A percentile compares a stretch with the other conserved stretches of the same genome.
These are phyloP conservation scores for Lasiosphaeriaceae sp. DNA, from an alignment of 495 filamentous ascomycete species.

Conservation along the genomic window DNA sequence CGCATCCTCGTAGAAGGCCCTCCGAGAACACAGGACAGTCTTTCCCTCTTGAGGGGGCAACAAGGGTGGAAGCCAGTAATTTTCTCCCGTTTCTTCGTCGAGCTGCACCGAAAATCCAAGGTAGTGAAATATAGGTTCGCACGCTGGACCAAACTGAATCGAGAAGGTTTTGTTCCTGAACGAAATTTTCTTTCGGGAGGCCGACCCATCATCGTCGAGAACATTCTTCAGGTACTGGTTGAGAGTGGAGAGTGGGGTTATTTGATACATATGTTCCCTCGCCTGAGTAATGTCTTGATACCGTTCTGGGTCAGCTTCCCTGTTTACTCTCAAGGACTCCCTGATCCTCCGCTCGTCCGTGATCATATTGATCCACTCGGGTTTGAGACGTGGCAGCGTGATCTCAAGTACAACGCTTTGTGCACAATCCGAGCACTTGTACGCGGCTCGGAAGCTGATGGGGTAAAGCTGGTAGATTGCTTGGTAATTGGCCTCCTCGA, in stretches of 20 bases:
- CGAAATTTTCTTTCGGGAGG: constrained; percentile 51
- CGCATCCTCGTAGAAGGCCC: constrained; percentile 33
- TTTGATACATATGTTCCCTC: constrained; percentile 35
- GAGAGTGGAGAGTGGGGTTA: constrained; percentile 53
- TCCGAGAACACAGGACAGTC: constrained; percentile 19
- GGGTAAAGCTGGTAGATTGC: constrained; percentile 26
- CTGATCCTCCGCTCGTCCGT: constrained; percentile 52
- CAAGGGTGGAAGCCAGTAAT: constrained; percentile 24
- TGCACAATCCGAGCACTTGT: constrained; percentile 54
- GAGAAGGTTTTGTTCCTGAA: constrained; percentile 69
- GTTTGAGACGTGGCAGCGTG: constrained; percentile 48
- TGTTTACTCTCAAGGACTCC: constrained; percentile 49
- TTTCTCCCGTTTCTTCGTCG: constrained; percentile 16
- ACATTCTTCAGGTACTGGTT: constrained; percentile 61
- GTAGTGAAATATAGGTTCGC: constrained; percentile 58
- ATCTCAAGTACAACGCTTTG: constrained; percentile 39
- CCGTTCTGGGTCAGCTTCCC: constrained; percentile 53
- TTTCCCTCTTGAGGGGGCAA: constrained; percentile 15
- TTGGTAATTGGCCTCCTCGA: neutral
- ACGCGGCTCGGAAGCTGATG: constrained; percentile 29
- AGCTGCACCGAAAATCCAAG: constrained; percentile 53
- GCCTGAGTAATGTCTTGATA: constrained; percentile 46
- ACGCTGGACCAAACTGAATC: constrained; percentile 62
- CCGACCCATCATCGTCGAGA: constrained; percentile 39
- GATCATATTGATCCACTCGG: constrained; percentile 50